These are phyloP conservation scores for Rhododendron molle DNA, from an alignment of 148 eudicot species.

Conservation along the genomic window DNA sequence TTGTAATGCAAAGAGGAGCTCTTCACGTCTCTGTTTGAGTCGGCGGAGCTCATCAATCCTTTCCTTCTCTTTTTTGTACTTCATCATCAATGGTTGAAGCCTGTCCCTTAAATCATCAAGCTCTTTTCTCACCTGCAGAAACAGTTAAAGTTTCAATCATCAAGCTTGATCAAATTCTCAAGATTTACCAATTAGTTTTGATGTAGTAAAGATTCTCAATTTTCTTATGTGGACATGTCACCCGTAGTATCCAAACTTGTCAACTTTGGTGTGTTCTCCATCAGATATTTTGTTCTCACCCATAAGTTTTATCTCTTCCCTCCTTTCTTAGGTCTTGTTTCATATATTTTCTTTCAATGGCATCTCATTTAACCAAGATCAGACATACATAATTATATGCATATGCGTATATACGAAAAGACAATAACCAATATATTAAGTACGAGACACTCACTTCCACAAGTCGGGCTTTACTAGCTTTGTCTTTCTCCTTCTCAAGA, in stretches of 20 bases:
- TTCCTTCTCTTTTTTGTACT: slow-evolving; percentile 73
- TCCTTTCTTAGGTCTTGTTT: background rate
- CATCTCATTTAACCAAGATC: background rate
- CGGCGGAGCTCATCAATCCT: slow-evolving; percentile 68
- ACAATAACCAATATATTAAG: background rate
- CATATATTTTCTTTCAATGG: background rate
- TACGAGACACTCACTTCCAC: slow-evolving; percentile 45
- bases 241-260: background rate
- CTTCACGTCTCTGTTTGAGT: slow-evolving; percentile 77
- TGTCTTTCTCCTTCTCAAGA: slow-evolving; percentile 88
- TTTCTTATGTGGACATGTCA: background rate
- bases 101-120: slow-evolving; percentile 75
- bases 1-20: slow-evolving; percentile 49
- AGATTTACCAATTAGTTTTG: background rate
- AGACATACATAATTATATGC: background rate
- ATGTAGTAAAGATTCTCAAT: background rate
- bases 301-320: background rate
- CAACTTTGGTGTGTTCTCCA: background rate
- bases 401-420: background rate
- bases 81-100: slow-evolving; percentile 80
- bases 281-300: background rate
- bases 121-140: slow-evolving; percentile 44
- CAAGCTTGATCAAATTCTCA: background rate
- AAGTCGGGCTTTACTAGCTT: slow-evolving; percentile 82
- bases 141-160: background rate